These are phyloP conservation scores for Friedmanniomyces simplex DNA, from an alignment of 495 filamentous ascomycete species.

Conservation along the genomic window DNA sequence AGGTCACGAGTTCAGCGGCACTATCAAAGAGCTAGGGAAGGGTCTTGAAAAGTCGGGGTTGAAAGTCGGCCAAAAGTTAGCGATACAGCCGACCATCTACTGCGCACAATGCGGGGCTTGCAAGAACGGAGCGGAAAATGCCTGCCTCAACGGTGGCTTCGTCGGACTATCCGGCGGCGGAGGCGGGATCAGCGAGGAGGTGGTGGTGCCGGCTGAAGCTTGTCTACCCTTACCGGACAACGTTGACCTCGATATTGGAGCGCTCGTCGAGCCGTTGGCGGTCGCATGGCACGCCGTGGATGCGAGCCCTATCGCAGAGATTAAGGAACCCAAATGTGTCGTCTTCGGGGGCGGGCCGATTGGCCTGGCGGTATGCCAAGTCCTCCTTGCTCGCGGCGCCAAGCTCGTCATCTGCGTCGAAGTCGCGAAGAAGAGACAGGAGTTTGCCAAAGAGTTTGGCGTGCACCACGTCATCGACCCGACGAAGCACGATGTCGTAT, in stretches of 20 bases:
- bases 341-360: conserved; percentile 28
- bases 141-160: conserved; percentile 24
- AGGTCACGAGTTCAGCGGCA: conserved; percentile 27
- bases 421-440: conserved; percentile 23
- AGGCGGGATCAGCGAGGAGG: conserved; percentile 22
- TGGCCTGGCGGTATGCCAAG: conserved; percentile 24
- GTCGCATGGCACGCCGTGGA: conserved; percentile 28
- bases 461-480: conserved; percentile 28
- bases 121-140: conserved; percentile 20
- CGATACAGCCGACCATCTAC: conserved; percentile 24
- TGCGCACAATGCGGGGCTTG: conserved; percentile 22
- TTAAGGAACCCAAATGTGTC: conserved; percentile 11
- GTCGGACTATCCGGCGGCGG: conserved; percentile 24
- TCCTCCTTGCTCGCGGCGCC: conserved; percentile 17
- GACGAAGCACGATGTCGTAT: conserved; percentile 20
- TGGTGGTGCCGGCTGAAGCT: conserved; percentile 19
- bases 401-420: conserved; percentile 25
- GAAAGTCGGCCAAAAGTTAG: conserved; percentile 20
- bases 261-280: conserved; percentile 26
- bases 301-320: conserved; percentile 19
- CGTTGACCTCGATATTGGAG: conserved; percentile 22
- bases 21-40: conserved; percentile 20
- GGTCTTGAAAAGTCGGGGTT: conserved; percentile 9
- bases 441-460: conserved; percentile 27
- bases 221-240: conserved; percentile 20